These are phyloP conservation scores for Dactylorhiza incarnata DNA, from an alignment of 106 monocot genomes.

Conservation along the genomic window DNA sequence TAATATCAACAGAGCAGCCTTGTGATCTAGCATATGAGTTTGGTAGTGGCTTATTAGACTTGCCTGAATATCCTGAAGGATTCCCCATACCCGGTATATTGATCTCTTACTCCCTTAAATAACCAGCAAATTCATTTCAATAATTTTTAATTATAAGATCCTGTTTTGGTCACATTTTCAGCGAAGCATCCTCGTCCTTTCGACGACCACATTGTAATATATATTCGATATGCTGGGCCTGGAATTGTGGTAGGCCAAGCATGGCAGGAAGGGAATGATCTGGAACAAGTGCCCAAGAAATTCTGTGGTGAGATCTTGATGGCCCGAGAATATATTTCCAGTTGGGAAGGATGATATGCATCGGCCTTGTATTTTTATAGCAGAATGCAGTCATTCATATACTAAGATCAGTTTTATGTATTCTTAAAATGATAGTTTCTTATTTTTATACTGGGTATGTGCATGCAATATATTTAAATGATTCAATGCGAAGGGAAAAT, in stretches of 20 bases:
- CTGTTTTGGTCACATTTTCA: slow-evolving; percentile 7
- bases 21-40: slow-evolving; percentile 83
- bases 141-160: neutral
- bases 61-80: slow-evolving; percentile 38
- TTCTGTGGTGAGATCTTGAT: slow-evolving; percentile 79
- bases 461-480: no score
- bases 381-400: no score
- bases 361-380: no score
- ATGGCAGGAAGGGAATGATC: slow-evolving; percentile 76
- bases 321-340: slow-evolving; percentile 39
- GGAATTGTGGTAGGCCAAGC: slow-evolving; percentile 66
- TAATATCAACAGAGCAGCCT: slow-evolving; percentile 80
- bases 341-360: neutral
- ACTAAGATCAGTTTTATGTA: no score
- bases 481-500: no score
- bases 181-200: slow-evolving; percentile 58
- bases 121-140: neutral
- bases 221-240: slow-evolving; percentile 68
- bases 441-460: no score
- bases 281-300: slow-evolving; percentile 71
- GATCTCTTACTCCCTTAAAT: neutral
- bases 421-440: no score
- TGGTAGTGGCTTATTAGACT: slow-evolving; percentile 56
- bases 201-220: slow-evolving; percentile 59
- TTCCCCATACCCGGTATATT: slow-evolving; percentile 53